Base-by-base conservation (phyloP, 139 green algal species). In the Nannochloris sp. region DNA sequence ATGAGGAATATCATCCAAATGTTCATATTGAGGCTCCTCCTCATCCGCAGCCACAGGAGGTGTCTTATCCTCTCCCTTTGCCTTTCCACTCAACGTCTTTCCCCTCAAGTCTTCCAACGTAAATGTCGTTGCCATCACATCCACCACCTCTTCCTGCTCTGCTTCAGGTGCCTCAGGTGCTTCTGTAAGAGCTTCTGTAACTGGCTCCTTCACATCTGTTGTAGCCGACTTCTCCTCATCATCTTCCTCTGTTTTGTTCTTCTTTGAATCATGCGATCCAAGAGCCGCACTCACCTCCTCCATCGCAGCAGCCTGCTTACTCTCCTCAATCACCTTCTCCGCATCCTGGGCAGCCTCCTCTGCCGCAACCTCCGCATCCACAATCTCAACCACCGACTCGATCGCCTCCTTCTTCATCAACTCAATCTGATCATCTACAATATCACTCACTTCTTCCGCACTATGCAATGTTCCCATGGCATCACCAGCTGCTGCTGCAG, bases 381-480 rank as follows among this genome's bases (percentile, higher is more conserved):
- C 40, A 19, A 82, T 21, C 6, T 62, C 69, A 5, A 71, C 56
- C 7, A 65, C 61, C 10, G 62, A 55, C 1, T 66, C 69, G 36
- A 75, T 64, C n/a, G 63, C 61, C 53, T 29, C 44, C 15, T 62
- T 58, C 23, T 50, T 59, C 14, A 37, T 44, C 40, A 81, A 66
- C 48, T 54, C 50, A 9, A 73, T 64, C 48, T 61, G 40, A 49
- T 57, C 34, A 19, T 61, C 65, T 24, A 69, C 70, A 48, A 40
- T 16, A 16, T 40, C 27, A 27, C 29, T 37, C 36, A 57, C 49
- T 21, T 27, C 10, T 50, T 51, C 60, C 43, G 44, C 24, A 16
- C 7, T 48, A 43, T 44, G 57, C 59, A 55, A 48, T 59, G 62
- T 54, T 19, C 37, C 44, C 49, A 16, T 21, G 34, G 27, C 49